Evolutionary conservation across 345 rosid genomes (phyloP), one percentile per base, ranked within the genome.

Genomic region (Boechera retrofracta): DNA sequence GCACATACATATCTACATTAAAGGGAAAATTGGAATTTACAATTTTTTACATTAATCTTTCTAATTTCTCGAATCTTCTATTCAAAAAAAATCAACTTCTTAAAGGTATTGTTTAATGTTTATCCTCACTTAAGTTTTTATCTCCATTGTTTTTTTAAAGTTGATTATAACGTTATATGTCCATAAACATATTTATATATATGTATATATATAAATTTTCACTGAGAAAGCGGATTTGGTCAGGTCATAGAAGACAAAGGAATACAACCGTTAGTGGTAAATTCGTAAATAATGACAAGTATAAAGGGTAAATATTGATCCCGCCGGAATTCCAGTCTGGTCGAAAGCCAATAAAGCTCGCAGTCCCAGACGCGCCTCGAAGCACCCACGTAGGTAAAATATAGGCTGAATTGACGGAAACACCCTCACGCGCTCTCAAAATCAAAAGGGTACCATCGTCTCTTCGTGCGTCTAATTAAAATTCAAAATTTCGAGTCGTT

Each of bases 401-500:
- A 42, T 10, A 26, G 53, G 38, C 28, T 12, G 2, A 16, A 65
- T 13, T 51, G 11, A 67, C 82, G 6, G 49, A 57, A 81, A 44
- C 81, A 71, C 31, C 75, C 67, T 78, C 18, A 13, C 6, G 8
- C 7, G 4, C 42, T 33, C 36, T 28, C 21, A 1, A 21, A 21
- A 9, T 9, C 3, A 4, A 32, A 66, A 48, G 86, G 83, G 38
- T 5, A 63, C 0, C 33, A 0, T 16, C 16, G 86, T 79, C 81
- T 65, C 68, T 74, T 41, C 12, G 0, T 0, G 5, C 2, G 35
- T 35, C 18, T 49, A 63, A 31, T 77, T 49, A 81, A 42, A 79
- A 81, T 86, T 82, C 83, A 84, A 85, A 78, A 52, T 52, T 76
- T 76, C 48, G 79, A 84, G 83, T 87, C 91, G 89, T 84, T 87